These are phyloP conservation scores for Amyloporia xantha DNA, from an alignment of 768 basidiomycete species.

Conservation along the genomic window DNA sequence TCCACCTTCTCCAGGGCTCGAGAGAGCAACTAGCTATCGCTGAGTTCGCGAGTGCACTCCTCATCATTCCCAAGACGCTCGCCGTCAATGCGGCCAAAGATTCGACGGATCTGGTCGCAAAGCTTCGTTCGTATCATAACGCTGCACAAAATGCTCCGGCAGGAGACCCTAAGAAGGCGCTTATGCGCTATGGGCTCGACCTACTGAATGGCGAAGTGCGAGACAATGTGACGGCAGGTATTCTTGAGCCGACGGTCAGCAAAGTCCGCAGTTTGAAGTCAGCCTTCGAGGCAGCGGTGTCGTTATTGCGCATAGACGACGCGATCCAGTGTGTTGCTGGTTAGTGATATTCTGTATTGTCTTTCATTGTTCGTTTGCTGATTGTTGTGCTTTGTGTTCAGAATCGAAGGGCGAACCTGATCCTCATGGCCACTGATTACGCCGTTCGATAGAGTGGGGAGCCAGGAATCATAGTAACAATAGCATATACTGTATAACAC, in stretches of 20 bases:
- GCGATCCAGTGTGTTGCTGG: slow-evolving; percentile 89
- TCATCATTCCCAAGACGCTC: slow-evolving; percentile 94
- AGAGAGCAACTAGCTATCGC: slow-evolving; percentile 98
- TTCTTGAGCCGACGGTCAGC: slow-evolving; percentile 94
- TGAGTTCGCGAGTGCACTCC: slow-evolving; percentile 90
- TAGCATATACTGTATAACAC: not conserved
- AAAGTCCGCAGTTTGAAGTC: slow-evolving; percentile 97
- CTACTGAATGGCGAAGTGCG: slow-evolving; percentile 90
- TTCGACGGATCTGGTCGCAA: slow-evolving; percentile 94
- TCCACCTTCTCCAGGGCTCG: slow-evolving; percentile 81
- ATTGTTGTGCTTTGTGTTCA: slow-evolving; percentile 24
- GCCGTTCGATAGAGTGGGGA: not conserved
- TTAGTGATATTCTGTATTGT: slow-evolving; percentile 29
- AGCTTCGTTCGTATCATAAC: slow-evolving; percentile 94
- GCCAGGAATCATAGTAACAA: not conserved
- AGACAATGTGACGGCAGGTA: slow-evolving; percentile 90
- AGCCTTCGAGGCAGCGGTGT: slow-evolving; percentile 94
- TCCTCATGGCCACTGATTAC: slow-evolving; percentile 61
- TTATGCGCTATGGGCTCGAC: slow-evolving; percentile 92
- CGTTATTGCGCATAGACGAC: slow-evolving; percentile 90
- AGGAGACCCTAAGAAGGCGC: slow-evolving; percentile 85
- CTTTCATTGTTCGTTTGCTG: not conserved
- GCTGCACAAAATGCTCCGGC: slow-evolving; percentile 88
- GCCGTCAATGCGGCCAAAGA: slow-evolving; percentile 98
- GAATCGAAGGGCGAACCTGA: slow-evolving; percentile 70